Conservation (phyloP, 78 protist genomes). For the slime mould (Dictyostelium discoideum) region dicty_2.7 NC_007089.4:4884001-4884500, state of each 20-base stretch:
- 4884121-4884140: constrained; percentile 53
- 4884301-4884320: constrained; percentile 81
- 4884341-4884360: constrained; percentile 85
- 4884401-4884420: constrained; percentile 91
- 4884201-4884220: not conserved
- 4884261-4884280: not conserved
- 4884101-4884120: constrained; percentile 78
- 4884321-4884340: constrained; percentile 78
- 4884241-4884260: not conserved
- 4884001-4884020: no score
- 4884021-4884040: not conserved
- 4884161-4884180: constrained; percentile 74
- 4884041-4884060: no score
- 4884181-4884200: constrained; percentile 85
- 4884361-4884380: constrained; percentile 88
- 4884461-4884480: constrained; percentile 85
- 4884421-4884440: constrained; percentile 90
- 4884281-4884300: constrained; percentile 51
- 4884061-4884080: not conserved
- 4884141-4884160: constrained; percentile 80
- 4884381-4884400: constrained; percentile 95
- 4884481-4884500: constrained; percentile 87
- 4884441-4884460: constrained; percentile 91
- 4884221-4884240: no score
- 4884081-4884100: not conserved